Base-by-base conservation (phyloP, 78 protist genomes). In the Paratrimastix pyriformis region DNA sequence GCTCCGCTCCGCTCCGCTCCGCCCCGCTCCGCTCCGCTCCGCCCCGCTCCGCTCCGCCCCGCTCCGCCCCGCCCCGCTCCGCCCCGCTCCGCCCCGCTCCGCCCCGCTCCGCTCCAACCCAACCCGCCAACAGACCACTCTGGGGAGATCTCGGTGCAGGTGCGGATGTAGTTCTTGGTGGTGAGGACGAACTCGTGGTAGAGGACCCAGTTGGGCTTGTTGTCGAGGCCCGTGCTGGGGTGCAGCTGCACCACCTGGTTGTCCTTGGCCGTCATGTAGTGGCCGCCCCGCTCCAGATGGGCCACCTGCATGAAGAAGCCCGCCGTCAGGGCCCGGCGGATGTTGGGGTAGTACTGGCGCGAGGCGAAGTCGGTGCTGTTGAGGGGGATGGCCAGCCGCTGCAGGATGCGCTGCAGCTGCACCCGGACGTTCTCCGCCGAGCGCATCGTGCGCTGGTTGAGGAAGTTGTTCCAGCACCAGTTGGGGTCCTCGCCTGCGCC, bases 251-350 rank as follows among this genome's bases (percentile, higher is more conserved):
- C 94, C 29, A 33, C 44, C 76, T 92, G 95, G 74, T 93, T 92
- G 82, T 94, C 99, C 83, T 93, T 94, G 48, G 92, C 79, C 0
- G 97, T 93, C 72, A 84, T 77, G 58, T 95, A 96, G 57, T 90
- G 90, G 5, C 94, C 96, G n/a, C 84, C 54, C 44, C 90, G 81
- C 81, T 94, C 98, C 39, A 86, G 68, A 60, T 90, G 93, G 0
- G 96, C 97, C 1, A 92, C 93, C 75, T 94, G 98, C 98, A 94
- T 94, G 83, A 96, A 96, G 88, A 83, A 92, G 44, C 98, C 99
- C 8, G 80, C 35, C 9, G 84, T 83, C 11, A 96, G 50, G 21
- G 92, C 85, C 73, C 84, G 79, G 48, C 94, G 85, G 48, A 96
- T 93, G 80, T 86, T 91, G 48, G 45, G 3, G 58, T 94, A 94